phyloP scores from a whole-genome alignment of 495 filamentous ascomycete species.

The Niebla homalea region DNA sequence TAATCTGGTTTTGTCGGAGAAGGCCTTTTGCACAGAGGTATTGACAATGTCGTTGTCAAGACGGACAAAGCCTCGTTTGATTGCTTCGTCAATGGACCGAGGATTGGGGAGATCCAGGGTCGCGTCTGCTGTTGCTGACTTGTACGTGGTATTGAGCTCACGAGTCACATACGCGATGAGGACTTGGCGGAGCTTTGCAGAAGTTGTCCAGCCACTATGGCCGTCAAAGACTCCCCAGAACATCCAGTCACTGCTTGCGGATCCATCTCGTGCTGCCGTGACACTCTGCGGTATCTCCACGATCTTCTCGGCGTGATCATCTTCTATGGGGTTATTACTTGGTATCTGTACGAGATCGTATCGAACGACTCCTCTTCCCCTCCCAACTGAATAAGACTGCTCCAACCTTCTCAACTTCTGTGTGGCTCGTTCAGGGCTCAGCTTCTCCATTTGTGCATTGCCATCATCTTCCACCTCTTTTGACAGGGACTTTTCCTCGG shows the following conservation, averaged over 20 bases:
- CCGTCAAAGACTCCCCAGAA: slow-evolving; percentile 99
- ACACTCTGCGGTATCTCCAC: slow-evolving; percentile 63
- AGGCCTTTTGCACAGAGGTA: slow-evolving; percentile 73
- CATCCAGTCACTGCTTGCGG: slow-evolving; percentile 82
- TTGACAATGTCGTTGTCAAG: slow-evolving; percentile 90
- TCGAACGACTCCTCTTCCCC: slow-evolving; percentile 80
- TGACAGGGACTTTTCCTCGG: slow-evolving; percentile 68
- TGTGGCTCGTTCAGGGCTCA: slow-evolving; percentile 90
- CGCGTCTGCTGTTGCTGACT: slow-evolving; percentile 52
- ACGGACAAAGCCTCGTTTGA: slow-evolving; percentile 79
- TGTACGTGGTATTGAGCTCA: slow-evolving; percentile 90
- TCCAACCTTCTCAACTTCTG: slow-evolving; percentile 79
- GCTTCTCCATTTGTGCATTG: slow-evolving; percentile 77
- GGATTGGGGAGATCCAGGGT: slow-evolving; percentile 46
- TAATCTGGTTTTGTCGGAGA: slow-evolving; percentile 65
- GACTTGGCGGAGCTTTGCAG: slow-evolving; percentile 84
- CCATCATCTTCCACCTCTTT: slow-evolving; percentile 76
- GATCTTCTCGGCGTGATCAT: slow-evolving; percentile 95
- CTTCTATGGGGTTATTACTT: slow-evolving; percentile 95
- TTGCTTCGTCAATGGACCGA: slow-evolving; percentile 73
- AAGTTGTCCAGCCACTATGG: slow-evolving; percentile 95
- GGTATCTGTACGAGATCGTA: slow-evolving; percentile 94
- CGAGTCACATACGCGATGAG: slow-evolving; percentile 85
- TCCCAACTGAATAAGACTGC: slow-evolving; percentile 78
- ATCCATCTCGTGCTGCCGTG: slow-evolving; percentile 35